Evolutionary conservation across 768 basidiomycete species (phyloP), one percentile per base, ranked within the genome.

Genomic region (Boletus subparvulus): DNA sequence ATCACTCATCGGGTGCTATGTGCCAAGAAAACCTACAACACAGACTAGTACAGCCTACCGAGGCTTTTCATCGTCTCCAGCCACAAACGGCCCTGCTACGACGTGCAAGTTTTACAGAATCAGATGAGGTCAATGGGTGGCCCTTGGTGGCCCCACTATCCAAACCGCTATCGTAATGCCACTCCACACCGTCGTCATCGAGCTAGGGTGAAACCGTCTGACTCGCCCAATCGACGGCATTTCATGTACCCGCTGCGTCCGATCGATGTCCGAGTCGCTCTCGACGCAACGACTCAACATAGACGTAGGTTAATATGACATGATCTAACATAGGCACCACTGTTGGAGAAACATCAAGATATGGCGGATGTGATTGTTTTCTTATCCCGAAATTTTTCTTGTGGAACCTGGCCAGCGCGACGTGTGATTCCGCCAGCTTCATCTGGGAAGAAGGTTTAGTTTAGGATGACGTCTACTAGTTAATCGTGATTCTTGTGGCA

Each of bases 281-380:
- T 47, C 56, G 65, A 12, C 66, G 62, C 46, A 68, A 28, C 30
- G 60, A 69, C 60, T 70, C 69, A 37, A 63, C 61, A 19, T 65
- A 69, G 28, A 70, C 32, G 35, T 63, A 70, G 0, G 70, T 72
- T 26, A 68, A 48, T 39, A 71, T 58, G 45, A 71, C 59, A 7
- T 67, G 58, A 40, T 72, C 70, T 28, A 68, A 30, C 65, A 72
- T 70, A 17, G 51, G 42, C 21, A 56, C 11, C 45, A 62, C 58
- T 24, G 51, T 58, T 0, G 54, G 51, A 39, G 66, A 66, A 35
- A 71, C 50, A 11, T 70, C 59, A 0, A 71, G 65, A 33, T 72
- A 71, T 7, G 67, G 62, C 6, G 66, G 60, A 24, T 68, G 66
- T 3, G 56, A 50, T 26, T 52, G 61, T 39, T 62, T 67, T 50